Percentiles rank a stretch among this genome's conserved stretches.
Conservation (phyloP, 179 eudicot species). For the Corrigiola litoralis region DNA sequence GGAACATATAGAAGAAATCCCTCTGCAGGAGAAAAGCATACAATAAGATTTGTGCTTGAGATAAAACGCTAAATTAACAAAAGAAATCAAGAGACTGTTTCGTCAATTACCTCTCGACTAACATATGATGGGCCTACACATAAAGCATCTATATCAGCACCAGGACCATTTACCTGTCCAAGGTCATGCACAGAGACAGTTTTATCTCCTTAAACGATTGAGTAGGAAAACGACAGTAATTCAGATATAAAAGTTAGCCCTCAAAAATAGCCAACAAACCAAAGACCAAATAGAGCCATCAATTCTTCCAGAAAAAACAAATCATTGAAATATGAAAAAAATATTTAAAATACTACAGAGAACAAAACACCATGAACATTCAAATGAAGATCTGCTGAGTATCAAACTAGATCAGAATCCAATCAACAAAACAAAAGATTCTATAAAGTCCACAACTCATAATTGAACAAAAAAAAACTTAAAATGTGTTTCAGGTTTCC, state of each 20-base stretch:
- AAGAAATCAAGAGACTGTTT: background rate
- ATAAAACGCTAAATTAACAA: background rate
- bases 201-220: too few relatives aligned
- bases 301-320: too few relatives aligned
- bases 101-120: conserved; percentile 60
- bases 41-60: conserved; percentile 4
- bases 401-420: background rate
- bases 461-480: background rate
- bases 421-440: too few relatives aligned
- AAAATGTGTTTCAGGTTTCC: background rate
- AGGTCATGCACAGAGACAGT: background rate
- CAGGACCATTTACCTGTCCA: conserved; percentile 83
- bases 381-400: background rate
- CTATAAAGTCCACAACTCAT: too few relatives aligned
- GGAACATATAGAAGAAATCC: conserved; percentile 71
- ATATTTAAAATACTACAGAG: background rate
- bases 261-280: too few relatives aligned
- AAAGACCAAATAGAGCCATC: too few relatives aligned
- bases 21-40: conserved; percentile 33
- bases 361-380: too few relatives aligned
- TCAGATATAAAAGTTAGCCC: too few relatives aligned
- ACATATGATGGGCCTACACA: conserved; percentile 89
- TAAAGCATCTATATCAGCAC: conserved; percentile 86
- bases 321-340: background rate
- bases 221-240: too few relatives aligned